Conservation (phyloP, 768 basidiomycete species). For the Calvatia gigantea region DNA sequence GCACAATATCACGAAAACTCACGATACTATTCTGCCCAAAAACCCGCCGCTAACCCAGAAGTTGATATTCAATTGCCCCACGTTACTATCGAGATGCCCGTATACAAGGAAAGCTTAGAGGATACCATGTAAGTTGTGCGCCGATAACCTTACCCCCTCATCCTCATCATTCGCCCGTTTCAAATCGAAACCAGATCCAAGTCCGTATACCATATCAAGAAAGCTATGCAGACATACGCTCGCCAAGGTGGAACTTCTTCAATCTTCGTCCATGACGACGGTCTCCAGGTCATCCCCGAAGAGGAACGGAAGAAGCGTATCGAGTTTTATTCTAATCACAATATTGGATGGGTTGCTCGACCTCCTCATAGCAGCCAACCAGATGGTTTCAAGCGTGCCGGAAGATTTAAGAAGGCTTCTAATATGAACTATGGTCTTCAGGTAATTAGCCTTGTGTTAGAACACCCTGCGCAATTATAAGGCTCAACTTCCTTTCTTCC, state of each 20-base stretch:
- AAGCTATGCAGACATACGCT: conserved; percentile 89
- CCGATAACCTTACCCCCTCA: neutral
- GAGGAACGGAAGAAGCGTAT: conserved; percentile 66
- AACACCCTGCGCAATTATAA: neutral
- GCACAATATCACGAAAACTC: conserved; percentile 86
- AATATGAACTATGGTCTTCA: conserved; percentile 83
- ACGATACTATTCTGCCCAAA: conserved; percentile 72
- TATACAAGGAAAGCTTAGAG: conserved; percentile 83
- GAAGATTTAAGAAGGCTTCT: conserved; percentile 87
- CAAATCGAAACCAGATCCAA: conserved; percentile 45
- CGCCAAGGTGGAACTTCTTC: conserved; percentile 82
- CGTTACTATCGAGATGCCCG: conserved; percentile 79
- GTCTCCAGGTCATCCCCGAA: conserved; percentile 62
- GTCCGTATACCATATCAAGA: conserved; percentile 74
- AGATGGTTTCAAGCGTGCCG: conserved; percentile 76
- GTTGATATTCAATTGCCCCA: conserved; percentile 68
- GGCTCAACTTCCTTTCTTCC: neutral
- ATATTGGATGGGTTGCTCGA: conserved; percentile 82
- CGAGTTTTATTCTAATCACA: conserved; percentile 70
- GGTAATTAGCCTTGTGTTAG: conserved; percentile 20
- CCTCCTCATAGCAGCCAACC: conserved; percentile 60
- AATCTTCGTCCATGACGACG: conserved; percentile 84
- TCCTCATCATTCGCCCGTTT: neutral
- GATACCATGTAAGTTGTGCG: conserved; percentile 68
- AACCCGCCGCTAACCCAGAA: conserved; percentile 57